Base-by-base conservation (phyloP, 768 basidiomycete species). In the Candolleomyces efflorescens region DNA sequence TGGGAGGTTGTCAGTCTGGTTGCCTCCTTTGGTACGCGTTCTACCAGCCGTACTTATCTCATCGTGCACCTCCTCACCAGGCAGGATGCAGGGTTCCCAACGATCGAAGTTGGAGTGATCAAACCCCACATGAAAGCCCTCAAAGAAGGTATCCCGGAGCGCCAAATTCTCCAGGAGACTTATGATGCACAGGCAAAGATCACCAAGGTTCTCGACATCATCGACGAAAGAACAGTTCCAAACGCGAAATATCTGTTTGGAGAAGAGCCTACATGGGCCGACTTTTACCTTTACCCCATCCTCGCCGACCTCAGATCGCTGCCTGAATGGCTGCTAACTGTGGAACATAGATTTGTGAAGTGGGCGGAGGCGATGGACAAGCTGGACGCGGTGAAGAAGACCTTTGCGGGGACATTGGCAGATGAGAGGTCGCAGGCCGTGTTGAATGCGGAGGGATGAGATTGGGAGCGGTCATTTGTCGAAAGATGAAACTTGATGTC, bases 1-100 rank as follows among this genome's bases (percentile, higher is more conserved):
- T 73, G 70, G 70, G 72, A 73, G 52, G 62, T 70, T 36, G 70
- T 70, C 18, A 71, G 69, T 56, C 58, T 73, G 5, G 58, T 64
- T 3, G 66, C 68, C 17, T 70, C 64, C n/a, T 68, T 67, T 20
- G 71, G 71, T 71, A 23, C 26, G 9, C 24, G 12, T 11, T 39
- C 10, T 47, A 26, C 3, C 36, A 15, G 17, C 20, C 51, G 26
- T 47, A 39, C n/a, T n/a, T n/a, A n/a, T 32, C 22, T 53, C 17
- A 22, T 23, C 20, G 7, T 22, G 22, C 22, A n/a, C 18, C 17
- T 46, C 15, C 46, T 47, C 32, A n/a, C n/a, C n/a, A n/a, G n/a
- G n/a, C n/a, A n/a, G 23, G 10, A 17, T 1, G 15, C 26, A 73
- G 72, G 72, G 2, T 73, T 71, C 54, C 68, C 68, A 0, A 65